phyloP scores from a whole-genome alignment of 106 monocot genomes.

The Chionographis japonica region DNA sequence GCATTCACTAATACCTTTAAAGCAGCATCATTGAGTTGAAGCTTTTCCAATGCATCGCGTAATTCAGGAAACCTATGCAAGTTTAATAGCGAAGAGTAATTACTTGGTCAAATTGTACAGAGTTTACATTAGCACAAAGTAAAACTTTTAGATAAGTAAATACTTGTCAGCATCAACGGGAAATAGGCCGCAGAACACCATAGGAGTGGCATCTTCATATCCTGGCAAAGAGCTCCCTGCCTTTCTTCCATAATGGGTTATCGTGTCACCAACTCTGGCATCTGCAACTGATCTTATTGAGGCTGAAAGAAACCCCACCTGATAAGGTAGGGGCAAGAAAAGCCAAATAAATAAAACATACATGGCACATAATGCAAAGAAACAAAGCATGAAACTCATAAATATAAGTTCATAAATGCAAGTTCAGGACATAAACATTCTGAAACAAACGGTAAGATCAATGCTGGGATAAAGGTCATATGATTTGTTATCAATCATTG shows the following conservation, averaged over 20 bases:
- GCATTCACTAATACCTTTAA: conserved; percentile 38
- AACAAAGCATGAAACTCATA: neutral
- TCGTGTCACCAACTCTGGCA: conserved; percentile 96
- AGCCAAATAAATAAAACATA: neutral
- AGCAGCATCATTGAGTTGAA: conserved; percentile 97
- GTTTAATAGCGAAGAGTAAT: conserved; percentile 1
- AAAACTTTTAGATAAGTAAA: conserved; percentile 5
- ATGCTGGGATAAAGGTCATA: too few species aligned
- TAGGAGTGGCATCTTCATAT: conserved; percentile 84
- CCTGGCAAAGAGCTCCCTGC: conserved; percentile 75
- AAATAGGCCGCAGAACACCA: conserved; percentile 97
- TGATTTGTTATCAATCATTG: too few species aligned
- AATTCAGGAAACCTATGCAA: conserved; percentile 76
- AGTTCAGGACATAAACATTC: too few species aligned
- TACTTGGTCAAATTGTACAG: neutral
- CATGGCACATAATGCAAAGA: neutral
- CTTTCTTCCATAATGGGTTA: conserved; percentile 71
- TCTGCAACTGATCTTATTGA: conserved; percentile 95
- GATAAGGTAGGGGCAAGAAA: conserved; percentile 5
- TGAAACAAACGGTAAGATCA: too few species aligned
- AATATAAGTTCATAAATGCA: too few species aligned
- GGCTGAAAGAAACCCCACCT: conserved; percentile 95
- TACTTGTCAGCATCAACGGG: conserved; percentile 97
- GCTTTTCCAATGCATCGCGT: conserved; percentile 94
- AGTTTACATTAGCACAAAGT: too few species aligned